Evolutionary conservation across 1,139 yeast species (phyloP), one percentile per base, ranked within the genome.

Genomic region (Kodamaea suecica): DNA sequence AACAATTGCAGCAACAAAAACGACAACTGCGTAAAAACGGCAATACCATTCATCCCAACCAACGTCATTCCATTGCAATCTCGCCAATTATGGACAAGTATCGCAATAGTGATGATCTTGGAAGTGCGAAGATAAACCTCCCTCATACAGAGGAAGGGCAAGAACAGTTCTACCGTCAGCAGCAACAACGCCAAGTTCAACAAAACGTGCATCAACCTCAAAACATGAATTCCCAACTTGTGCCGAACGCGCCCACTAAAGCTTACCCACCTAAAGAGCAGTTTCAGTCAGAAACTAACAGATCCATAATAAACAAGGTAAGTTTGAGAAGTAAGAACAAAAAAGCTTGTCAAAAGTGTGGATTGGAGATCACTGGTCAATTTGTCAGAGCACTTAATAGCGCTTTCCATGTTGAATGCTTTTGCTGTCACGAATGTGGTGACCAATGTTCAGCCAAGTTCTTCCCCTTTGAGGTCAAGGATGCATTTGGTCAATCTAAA

Each of bases 371-470:
- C 27, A 71, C 81, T 1, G 94, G 95, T 7, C 92, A 86, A 45
- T 80, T 85, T 47, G 94, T 90, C 2, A 74, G 95, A 37, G 97
- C 97, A 0, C 66, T 90, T 48, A 82, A 80, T 31, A 72, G 73
- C 35, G 80, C 87, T 4, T 90, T 76, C 55, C 98, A 90, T 57
- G 84, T 88, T 23, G 83, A 84, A 29, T 90, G 98, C 59, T 88
- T 90, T 56, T 73, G 78, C 5, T 90, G 98, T 57, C 67, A 77
- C 43, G 95, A 84, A 51, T 90, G 97, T 63, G 81, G 81, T 3
- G 69, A 70, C 17, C 83, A 78, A 41, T 85, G 96, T 48, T 80
- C 86, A 2, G 66, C 82, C 16, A 82, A 81, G 50, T 82, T 82
- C 52, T 82, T 82, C 59, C 84, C 88, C 0, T 73, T 57, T 42